These are phyloP conservation scores for Voacanga thouarsii DNA, from an alignment of 257 asterid genomes.

Conservation along the genomic window DNA sequence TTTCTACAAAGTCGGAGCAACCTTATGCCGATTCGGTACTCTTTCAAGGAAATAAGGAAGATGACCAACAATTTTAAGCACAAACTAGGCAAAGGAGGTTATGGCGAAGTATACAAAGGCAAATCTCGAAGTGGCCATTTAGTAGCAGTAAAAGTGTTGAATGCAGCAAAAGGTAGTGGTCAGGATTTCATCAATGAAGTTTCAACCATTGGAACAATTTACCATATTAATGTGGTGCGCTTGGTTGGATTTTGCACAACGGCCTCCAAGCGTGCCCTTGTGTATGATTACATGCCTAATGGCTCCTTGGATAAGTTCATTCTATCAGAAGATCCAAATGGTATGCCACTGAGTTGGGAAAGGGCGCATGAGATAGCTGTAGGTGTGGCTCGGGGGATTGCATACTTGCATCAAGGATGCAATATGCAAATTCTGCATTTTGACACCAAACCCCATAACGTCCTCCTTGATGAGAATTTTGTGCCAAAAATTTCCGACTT, in stretches of 20 bases:
- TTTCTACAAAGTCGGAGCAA: slow-evolving; percentile 10
- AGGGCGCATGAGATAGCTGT: slow-evolving; percentile 19
- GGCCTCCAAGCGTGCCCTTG: slow-evolving; percentile 15
- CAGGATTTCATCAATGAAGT: slow-evolving; percentile 25
- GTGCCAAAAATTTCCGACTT: slow-evolving; percentile 22
- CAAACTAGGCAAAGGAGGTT: slow-evolving; percentile 20
- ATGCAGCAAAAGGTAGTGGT: neutral
- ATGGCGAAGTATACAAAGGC: slow-evolving; percentile 13
- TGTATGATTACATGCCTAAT: slow-evolving; percentile 18
- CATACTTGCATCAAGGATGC: slow-evolving; percentile 16
- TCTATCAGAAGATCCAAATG: neutral
- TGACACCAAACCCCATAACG: slow-evolving; percentile 30
- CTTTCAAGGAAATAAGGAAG: slow-evolving; percentile 17
- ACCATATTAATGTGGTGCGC: slow-evolving; percentile 22
- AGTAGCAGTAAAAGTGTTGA: slow-evolving; percentile 16
- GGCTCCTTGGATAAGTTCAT: slow-evolving; percentile 9
- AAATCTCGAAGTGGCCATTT: slow-evolving; percentile 13
- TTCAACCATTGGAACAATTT: slow-evolving; percentile 24
- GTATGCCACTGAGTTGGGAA: neutral
- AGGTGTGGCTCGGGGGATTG: slow-evolving; percentile 22
- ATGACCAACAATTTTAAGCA: slow-evolving; percentile 20
- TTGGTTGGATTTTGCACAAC: slow-evolving; percentile 18
- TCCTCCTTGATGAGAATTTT: slow-evolving; percentile 26
- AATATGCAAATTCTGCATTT: slow-evolving; percentile 23
- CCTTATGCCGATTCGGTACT: slow-evolving; percentile 21